Evolutionary conservation across 306 rosid species (phyloP).

Genomic region (Mucuna pruriens): DNA sequence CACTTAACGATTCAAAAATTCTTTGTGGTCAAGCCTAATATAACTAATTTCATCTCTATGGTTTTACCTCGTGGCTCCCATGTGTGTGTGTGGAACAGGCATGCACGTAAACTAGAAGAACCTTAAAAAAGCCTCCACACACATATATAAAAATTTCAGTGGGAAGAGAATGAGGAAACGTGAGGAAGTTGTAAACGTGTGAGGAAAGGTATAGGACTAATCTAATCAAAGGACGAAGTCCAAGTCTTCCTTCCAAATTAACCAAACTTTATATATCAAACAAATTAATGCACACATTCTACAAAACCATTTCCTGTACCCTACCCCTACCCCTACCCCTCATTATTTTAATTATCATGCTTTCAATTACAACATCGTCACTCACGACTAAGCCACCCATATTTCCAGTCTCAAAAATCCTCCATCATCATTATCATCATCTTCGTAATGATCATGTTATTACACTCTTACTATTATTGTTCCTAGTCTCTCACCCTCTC

Average conservation of each 20-base stretch:
- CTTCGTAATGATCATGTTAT: too few species aligned
- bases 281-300: background rate
- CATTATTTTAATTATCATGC: constrained; percentile 28
- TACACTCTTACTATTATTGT: too few species aligned
- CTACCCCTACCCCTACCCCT: background rate
- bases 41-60: too few species aligned
- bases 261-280: constrained; percentile 28
- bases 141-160: background rate
- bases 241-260: constrained; percentile 51
- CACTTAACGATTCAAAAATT: too few species aligned
- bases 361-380: constrained; percentile 33
- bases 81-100: background rate
- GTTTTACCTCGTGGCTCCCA: background rate
- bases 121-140: background rate
- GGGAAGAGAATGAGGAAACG: constrained; percentile 35
- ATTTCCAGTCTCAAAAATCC: background rate
- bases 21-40: too few species aligned
- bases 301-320: constrained; percentile 14
- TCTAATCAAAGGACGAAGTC: constrained; percentile 42
- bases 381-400: background rate
- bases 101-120: constrained; percentile 34
- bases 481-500: constrained; percentile 17
- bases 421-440: constrained; percentile 1
- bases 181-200: constrained; percentile 48
- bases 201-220: background rate